Base-by-base conservation (phyloP, 768 basidiomycete species). In the Lanmaoa pseudosensibilis region DNA sequence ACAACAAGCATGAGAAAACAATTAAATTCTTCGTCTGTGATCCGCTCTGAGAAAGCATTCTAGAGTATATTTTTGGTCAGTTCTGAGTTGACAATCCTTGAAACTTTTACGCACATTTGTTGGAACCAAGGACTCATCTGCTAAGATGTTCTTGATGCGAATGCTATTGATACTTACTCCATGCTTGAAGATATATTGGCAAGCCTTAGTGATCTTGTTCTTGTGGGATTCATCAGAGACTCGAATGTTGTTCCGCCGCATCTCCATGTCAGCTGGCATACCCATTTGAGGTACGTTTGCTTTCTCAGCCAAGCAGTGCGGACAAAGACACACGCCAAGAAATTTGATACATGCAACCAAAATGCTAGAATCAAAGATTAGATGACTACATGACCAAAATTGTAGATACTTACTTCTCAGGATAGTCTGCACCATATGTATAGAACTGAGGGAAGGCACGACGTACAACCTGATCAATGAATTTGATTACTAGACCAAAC, bases 1-100 rank as follows among this genome's bases (percentile, higher is more conserved):
- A 64, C 51, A 0, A 59, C 33, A 6, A 69, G 52, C 8, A 68
- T 25, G 0, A 16, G 13, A 30, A 60, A 70, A 7, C 59, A 46
- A 41, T 72, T 61, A 39, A 72, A 55, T 2, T 34, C 50, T 2
- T 15, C 19, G 5, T 9, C 40, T 16, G 7, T 1, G 2, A 75
- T 52, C 0, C 50, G 53, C 10, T 61, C 36, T 0, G 70, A 68
- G 52, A 78, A 78, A 0, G 74, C 69, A 58, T 75, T 78, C 76
- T 78, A 55, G 27, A n/a, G 4, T 25, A 25, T 25, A 25, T 25
- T 25, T 25, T 25, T 25, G 25, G 25, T 25, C 25, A 25, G 25
- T 25, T 25, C 25, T 25, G 25, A 25, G 25, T 25, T 25, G 25
- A n/a, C 21, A 21, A 41, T 13, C 1, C 6, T 25, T 25, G 25